These are phyloP conservation scores for Starmerella potacharoeniae DNA, from an alignment of 805 yeast species.

Conservation along the genomic window DNA sequence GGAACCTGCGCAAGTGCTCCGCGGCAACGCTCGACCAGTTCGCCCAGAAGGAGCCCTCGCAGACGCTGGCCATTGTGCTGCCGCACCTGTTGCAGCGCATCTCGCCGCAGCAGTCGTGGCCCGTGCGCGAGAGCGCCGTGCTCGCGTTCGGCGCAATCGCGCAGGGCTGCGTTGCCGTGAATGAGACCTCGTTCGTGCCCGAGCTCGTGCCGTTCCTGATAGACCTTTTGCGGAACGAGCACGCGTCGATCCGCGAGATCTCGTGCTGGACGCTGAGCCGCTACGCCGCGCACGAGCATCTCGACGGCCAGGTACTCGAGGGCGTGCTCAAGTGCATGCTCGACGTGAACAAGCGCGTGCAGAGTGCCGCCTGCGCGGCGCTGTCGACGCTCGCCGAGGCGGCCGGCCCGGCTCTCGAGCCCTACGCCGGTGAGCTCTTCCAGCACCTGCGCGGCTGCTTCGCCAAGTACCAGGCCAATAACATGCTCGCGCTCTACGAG, in stretches of 20 bases:
- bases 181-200: slow-evolving; percentile 59
- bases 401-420: slow-evolving; percentile 51
- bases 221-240: slow-evolving; percentile 58
- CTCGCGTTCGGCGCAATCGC: slow-evolving; percentile 92
- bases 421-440: slow-evolving; percentile 55
- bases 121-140: slow-evolving; percentile 82
- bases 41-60: slow-evolving; percentile 54
- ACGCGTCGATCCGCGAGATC: slow-evolving; percentile 82
- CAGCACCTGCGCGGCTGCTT: slow-evolving; percentile 66
- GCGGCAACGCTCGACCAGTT: slow-evolving; percentile 86
- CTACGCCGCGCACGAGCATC: slow-evolving; percentile 52
- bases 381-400: slow-evolving; percentile 73
- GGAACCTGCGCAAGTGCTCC: slow-evolving; percentile 89
- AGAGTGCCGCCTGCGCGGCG: slow-evolving; percentile 85
- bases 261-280: slow-evolving; percentile 93
- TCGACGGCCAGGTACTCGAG: slow-evolving; percentile 63
- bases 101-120: slow-evolving; percentile 59
- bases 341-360: slow-evolving; percentile 85
- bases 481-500: slow-evolving; percentile 72
- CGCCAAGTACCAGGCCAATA: slow-evolving; percentile 65
- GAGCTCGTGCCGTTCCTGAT: slow-evolving; percentile 74
- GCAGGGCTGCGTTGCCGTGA: slow-evolving; percentile 65
- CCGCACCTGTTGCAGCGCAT: slow-evolving; percentile 69
- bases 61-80: slow-evolving; percentile 53
- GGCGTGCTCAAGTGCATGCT: slow-evolving; percentile 63